Percentiles rank a stretch among this genome's conserved stretches.
These are phyloP conservation scores for Sergeia podlipaevii DNA, from an alignment of 208 protist genomes.

Conservation along the genomic window DNA sequence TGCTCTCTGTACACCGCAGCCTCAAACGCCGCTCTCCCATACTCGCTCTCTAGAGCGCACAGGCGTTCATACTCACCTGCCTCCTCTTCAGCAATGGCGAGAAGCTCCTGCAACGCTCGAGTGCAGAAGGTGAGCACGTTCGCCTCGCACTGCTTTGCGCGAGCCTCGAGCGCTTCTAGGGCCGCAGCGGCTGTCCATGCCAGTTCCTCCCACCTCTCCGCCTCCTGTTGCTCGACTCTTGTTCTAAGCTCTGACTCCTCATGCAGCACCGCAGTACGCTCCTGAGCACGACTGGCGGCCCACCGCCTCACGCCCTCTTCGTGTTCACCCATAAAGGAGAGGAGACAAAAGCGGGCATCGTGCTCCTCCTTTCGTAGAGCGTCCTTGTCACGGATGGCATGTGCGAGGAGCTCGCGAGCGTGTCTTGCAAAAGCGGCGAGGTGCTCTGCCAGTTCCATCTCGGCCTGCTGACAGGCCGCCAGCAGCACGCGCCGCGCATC, in stretches of 20 bases:
- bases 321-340: constrained; percentile 35
- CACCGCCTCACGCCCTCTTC: constrained; percentile 38
- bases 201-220: constrained; percentile 18
- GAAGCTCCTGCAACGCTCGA: constrained; percentile 3
- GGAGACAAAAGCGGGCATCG: constrained; percentile 36
- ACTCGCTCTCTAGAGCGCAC: neutral
- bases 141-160: constrained; percentile 9
- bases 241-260: constrained; percentile 14
- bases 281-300: constrained; percentile 19
- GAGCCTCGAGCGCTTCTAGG: constrained; percentile 3
- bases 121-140: constrained; percentile 14
- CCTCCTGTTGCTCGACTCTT: constrained; percentile 11
- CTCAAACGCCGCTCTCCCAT: constrained; percentile 1
- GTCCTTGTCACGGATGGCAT: constrained; percentile 11
- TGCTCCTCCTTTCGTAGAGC: constrained; percentile 36
- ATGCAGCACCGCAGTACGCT: constrained; percentile 8
- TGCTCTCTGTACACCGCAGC: constrained; percentile 15
- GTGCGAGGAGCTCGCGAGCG: constrained; percentile 17
- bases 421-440: constrained; percentile 20
- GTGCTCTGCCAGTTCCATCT: constrained; percentile 21
- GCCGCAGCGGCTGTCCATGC: constrained; percentile 4
- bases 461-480: constrained; percentile 16
- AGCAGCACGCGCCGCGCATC: constrained; percentile 12
- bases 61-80: constrained; percentile 8
- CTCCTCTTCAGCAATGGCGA: constrained; percentile 18